A percentile compares a stretch with the other conserved stretches of the same genome.
Conservation (phyloP, 176 grass and related monocot species). For the Triticum turgidum region DNA sequence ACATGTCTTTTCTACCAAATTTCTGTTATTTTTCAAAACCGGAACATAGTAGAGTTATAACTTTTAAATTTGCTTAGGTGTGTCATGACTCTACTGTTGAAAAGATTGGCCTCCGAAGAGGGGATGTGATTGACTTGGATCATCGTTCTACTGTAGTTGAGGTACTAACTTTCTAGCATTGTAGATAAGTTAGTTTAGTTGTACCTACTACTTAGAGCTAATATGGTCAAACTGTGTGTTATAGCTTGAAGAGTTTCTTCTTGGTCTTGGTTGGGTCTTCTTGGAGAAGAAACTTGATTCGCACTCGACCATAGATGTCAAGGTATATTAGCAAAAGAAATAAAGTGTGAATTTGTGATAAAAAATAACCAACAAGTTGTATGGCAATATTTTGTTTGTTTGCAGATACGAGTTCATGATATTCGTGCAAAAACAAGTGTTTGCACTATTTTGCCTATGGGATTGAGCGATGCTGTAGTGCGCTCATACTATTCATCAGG, state of each 20-base stretch:
- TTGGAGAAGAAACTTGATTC: neutral
- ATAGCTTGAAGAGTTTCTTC: constrained; percentile 4
- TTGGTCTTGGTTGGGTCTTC: neutral
- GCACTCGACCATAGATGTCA: neutral
- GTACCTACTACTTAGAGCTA: neutral
- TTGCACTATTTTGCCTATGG: constrained; percentile 3
- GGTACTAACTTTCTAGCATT: neutral
- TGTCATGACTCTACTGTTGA: neutral
- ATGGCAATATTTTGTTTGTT: neutral
- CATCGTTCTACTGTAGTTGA: neutral
- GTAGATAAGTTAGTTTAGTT: neutral
- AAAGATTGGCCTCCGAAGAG: neutral
- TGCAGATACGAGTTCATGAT: neutral
- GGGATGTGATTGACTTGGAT: constrained; percentile 14
- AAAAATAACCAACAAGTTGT: neutral
- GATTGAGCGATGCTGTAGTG: neutral
- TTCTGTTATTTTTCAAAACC: neutral
- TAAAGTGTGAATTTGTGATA: neutral
- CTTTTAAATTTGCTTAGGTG: neutral
- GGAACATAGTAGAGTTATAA: neutral
- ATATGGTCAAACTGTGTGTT: neutral
- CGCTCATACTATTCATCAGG: neutral
- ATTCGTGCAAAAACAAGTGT: neutral
- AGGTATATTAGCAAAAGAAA: neutral
- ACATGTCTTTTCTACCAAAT: neutral